Conservation (phyloP, 78 protist species). For the Dictyostelium capitatum region DNA sequence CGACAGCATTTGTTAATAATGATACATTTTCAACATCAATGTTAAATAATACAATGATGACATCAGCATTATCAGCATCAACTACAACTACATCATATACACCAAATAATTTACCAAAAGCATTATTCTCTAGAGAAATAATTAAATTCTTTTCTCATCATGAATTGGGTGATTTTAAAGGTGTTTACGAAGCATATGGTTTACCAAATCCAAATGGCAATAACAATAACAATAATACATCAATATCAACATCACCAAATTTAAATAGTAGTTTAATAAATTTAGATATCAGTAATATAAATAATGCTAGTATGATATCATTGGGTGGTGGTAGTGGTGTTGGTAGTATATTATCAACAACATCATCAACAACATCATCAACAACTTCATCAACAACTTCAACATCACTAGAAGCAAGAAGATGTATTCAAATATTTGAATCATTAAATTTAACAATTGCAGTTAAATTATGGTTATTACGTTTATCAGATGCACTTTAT, state of each 20-base stretch:
- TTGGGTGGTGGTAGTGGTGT: too few relatives aligned
- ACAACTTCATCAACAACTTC: background rate
- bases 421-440: background rate
- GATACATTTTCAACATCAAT: too few relatives aligned
- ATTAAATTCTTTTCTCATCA: too few relatives aligned
- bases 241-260: conserved; percentile 1
- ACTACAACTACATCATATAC: too few relatives aligned
- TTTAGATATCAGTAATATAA: background rate
- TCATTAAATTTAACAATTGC: conserved; percentile 24
- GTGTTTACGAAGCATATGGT: too few relatives aligned
- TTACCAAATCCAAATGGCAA: background rate
- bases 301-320: too few relatives aligned
- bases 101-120: too few relatives aligned
- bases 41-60: too few relatives aligned
- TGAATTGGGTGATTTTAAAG: too few relatives aligned
- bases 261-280: conserved; percentile 2
- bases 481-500: background rate
- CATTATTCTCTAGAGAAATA: too few relatives aligned
- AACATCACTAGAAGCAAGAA: background rate
- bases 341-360: background rate
- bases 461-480: conserved; percentile 16
- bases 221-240: background rate
- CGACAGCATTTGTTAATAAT: too few relatives aligned
- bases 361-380: background rate
- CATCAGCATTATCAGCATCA: too few relatives aligned